Percentiles rank a stretch among this genome's conserved stretches.
Evolutionary conservation across 2,329 filamentous ascomycete genomes (phyloP).

Genomic region (Epichloe festucae): DNA sequence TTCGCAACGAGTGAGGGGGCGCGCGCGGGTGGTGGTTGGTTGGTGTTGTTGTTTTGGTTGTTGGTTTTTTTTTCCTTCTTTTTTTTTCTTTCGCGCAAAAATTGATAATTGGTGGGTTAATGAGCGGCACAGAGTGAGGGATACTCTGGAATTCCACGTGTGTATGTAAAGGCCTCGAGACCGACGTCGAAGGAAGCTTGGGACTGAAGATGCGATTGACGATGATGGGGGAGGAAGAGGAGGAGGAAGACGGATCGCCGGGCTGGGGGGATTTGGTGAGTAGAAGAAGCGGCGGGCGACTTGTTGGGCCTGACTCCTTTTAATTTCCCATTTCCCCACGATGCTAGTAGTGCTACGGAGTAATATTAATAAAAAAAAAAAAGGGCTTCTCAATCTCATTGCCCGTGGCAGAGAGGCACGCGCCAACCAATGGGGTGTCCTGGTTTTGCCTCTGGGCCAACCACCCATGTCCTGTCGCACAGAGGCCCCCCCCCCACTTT

Average conservation of each 20-base stretch:
- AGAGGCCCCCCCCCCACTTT: too few species aligned
- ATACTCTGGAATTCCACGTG: constrained; percentile 13
- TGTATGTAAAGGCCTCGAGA: constrained; percentile 4
- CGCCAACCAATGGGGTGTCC: too few species aligned
- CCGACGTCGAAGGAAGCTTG: neutral
- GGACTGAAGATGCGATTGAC: neutral
- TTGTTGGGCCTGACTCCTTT: neutral
- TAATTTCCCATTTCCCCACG: constrained; percentile 4
- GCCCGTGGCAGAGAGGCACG: too few species aligned
- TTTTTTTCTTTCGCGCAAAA: neutral
- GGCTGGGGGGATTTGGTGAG: neutral
- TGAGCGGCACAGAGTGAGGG: constrained; percentile 10
- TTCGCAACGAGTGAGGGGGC: neutral
- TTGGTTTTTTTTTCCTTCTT: neutral
- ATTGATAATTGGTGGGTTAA: neutral
- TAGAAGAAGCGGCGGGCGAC: neutral
- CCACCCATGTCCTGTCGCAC: too few species aligned
- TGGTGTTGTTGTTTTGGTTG: neutral
- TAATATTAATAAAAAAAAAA: too few species aligned
- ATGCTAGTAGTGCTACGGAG: neutral
- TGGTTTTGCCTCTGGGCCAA: too few species aligned
- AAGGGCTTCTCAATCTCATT: neutral
- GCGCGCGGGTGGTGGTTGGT: neutral
- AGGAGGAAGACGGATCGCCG: neutral
- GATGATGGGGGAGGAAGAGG: constrained; percentile 1